phyloP scores from a whole-genome alignment of 2,329 filamentous ascomycete genomes.

The Colletotrichum destructivum region DNA sequence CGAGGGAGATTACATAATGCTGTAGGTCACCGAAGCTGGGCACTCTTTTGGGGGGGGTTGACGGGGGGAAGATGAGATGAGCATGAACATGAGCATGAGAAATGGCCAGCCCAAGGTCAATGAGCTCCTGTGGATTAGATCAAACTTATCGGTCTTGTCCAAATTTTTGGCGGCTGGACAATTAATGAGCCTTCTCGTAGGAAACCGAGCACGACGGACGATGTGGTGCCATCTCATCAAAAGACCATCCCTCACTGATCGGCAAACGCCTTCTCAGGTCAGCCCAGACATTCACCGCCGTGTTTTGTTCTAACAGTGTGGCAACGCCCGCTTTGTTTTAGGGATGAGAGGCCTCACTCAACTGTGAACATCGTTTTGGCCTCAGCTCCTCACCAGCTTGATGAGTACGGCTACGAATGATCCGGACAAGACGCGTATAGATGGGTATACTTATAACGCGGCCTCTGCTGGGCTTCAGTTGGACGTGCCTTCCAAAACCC shows the following conservation, averaged over 20 bases:
- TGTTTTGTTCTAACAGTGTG: neutral
- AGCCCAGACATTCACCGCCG: neutral
- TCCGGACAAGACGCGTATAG: no score
- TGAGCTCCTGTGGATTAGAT: neutral
- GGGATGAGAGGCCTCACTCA: neutral
- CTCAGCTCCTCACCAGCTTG: neutral
- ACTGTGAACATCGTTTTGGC: neutral
- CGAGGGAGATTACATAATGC: constrained; percentile 35
- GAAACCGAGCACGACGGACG: no score
- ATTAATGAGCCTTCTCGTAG: neutral
- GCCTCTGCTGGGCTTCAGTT: neutral
- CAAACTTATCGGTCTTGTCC: neutral
- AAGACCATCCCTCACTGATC: neutral
- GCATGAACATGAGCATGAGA: neutral
- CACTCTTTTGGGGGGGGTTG: neutral
- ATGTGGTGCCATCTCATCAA: neutral
- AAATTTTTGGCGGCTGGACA: no score
- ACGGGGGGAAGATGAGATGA: no score
- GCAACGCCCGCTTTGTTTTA: neutral
- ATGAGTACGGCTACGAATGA: neutral
- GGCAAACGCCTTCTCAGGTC: neutral
- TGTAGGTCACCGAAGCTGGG: neutral
- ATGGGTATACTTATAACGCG: neutral
- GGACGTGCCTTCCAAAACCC: neutral
- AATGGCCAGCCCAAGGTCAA: neutral